Evolutionary conservation across 768 basidiomycete species (phyloP).

Genomic region (Trametes cinnabarina): DNA sequence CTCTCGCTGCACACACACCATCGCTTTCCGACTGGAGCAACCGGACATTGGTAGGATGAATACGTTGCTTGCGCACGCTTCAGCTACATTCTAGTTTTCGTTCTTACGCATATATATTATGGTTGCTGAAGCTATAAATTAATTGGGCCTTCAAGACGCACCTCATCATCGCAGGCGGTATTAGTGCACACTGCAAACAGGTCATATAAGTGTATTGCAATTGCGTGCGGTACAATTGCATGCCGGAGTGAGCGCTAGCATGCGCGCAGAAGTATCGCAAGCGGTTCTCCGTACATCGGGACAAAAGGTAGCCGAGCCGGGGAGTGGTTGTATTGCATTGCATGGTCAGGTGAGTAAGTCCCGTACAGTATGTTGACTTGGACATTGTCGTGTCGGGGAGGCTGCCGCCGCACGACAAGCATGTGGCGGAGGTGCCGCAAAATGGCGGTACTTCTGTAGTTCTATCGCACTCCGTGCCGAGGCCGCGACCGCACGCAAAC

Average conservation of each 20-base stretch:
- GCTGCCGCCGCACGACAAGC: background rate
- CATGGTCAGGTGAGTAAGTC: background rate
- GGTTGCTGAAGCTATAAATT: slow-evolving; percentile 21
- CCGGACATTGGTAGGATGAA: slow-evolving; percentile 14
- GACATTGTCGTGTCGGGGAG: background rate
- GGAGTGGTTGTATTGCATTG: background rate
- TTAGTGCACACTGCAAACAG: too few relatives aligned
- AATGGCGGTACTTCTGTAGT: background rate
- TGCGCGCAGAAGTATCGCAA: too few relatives aligned
- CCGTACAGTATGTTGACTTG: too few relatives aligned
- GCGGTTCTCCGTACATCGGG: background rate
- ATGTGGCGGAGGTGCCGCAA: background rate
- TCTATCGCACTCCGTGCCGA: background rate
- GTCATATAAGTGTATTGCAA: too few relatives aligned
- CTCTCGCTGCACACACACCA: background rate
- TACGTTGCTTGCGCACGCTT: slow-evolving; percentile 19
- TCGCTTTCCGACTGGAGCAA: background rate
- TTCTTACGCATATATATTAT: slow-evolving; percentile 18
- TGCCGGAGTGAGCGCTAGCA: too few relatives aligned
- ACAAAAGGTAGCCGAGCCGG: background rate
- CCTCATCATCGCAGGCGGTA: too few relatives aligned
- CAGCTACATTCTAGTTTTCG: slow-evolving; percentile 5
- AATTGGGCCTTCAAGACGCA: slow-evolving; percentile 13
- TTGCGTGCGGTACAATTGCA: too few relatives aligned
- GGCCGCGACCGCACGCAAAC: background rate